Percentiles rank a stretch among this genome's conserved stretches.
These are phyloP conservation scores for Phytophthora aleatoria DNA, from an alignment of 352 stramenopile genomes.

Conservation along the genomic window DNA sequence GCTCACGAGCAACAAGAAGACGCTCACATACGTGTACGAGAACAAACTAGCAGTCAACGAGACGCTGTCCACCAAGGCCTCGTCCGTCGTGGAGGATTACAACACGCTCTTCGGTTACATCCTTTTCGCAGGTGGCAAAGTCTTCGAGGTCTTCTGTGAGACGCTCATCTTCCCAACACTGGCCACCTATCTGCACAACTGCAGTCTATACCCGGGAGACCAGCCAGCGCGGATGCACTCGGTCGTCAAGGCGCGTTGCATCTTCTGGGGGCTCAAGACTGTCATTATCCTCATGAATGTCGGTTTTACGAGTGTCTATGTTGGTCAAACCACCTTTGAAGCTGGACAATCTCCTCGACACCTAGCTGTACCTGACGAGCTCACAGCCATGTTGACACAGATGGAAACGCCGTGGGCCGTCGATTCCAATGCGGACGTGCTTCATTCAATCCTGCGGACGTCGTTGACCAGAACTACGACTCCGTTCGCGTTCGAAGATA, in stretches of 20 bases:
- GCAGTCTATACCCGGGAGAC: slow-evolving; percentile 57
- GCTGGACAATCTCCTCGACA: slow-evolving; percentile 5
- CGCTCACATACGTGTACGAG: slow-evolving; percentile 35
- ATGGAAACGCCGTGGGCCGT: slow-evolving; percentile 11
- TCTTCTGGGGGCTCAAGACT: slow-evolving; percentile 67
- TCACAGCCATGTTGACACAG: slow-evolving; percentile 8
- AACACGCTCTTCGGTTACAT: slow-evolving; percentile 57
- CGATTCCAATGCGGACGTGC: slow-evolving; percentile 15
- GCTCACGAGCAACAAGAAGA: slow-evolving; percentile 46
- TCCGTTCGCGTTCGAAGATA: slow-evolving; percentile 34
- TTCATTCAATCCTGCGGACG: slow-evolving; percentile 37
- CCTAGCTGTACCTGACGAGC: slow-evolving; percentile 11
- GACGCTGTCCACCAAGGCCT: slow-evolving; percentile 33
- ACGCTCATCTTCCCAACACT: slow-evolving; percentile 66
- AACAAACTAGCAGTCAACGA: slow-evolving; percentile 18
- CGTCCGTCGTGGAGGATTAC: slow-evolving; percentile 44
- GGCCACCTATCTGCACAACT: slow-evolving; percentile 66
- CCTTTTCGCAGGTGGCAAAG: slow-evolving; percentile 52
- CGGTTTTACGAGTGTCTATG: slow-evolving; percentile 59
- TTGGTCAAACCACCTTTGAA: slow-evolving; percentile 36
- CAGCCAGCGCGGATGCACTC: slow-evolving; percentile 56
- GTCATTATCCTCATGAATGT: slow-evolving; percentile 74
- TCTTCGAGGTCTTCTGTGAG: slow-evolving; percentile 65
- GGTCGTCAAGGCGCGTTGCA: slow-evolving; percentile 42
- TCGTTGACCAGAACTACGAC: slow-evolving; percentile 20